Percentiles rank a stretch among this genome's conserved stretches.
These are phyloP conservation scores for Botrytis aclada DNA, from an alignment of 2,329 filamentous ascomycete species.

Conservation along the genomic window DNA sequence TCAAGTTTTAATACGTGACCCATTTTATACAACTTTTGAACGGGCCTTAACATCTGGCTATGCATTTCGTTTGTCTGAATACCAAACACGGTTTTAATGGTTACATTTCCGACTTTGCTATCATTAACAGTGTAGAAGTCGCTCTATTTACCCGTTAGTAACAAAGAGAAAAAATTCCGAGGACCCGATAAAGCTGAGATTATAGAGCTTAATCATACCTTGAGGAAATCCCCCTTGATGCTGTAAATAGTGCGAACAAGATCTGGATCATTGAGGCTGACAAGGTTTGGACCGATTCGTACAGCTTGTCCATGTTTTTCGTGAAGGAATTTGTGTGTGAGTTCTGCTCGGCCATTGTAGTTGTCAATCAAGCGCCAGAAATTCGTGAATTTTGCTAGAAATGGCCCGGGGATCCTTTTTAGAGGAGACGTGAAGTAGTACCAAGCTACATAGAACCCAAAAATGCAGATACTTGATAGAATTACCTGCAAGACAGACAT, in stretches of 20 bases:
- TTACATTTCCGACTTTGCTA: constrained; percentile 22
- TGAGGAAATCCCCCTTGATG: constrained; percentile 24
- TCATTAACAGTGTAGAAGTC: constrained; percentile 31
- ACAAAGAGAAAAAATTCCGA: too few species aligned
- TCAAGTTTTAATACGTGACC: constrained; percentile 28
- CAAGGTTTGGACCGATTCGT: constrained; percentile 31
- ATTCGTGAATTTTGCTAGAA: constrained; percentile 32
- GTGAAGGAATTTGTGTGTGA: constrained; percentile 26
- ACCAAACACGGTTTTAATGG: constrained; percentile 30
- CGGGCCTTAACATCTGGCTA: constrained; percentile 23
- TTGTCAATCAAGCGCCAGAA: constrained; percentile 31
- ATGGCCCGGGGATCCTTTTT: constrained; percentile 31
- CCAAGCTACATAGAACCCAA: neutral
- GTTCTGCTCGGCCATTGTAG: constrained; percentile 26
- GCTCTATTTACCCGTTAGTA: constrained; percentile 16
- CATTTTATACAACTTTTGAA: constrained; percentile 36
- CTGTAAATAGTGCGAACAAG: constrained; percentile 26
- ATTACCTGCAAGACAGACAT: neutral
- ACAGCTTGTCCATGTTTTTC: constrained; percentile 29
- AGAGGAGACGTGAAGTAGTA: constrained; percentile 23
- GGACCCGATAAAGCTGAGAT: neutral
- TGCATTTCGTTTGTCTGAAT: constrained; percentile 27
- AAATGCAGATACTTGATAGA: neutral
- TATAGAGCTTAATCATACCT: constrained; percentile 20
- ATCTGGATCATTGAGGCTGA: constrained; percentile 32